Evolutionary conservation across 768 basidiomycete species (phyloP).

Genomic region (Leccinum broughii): DNA sequence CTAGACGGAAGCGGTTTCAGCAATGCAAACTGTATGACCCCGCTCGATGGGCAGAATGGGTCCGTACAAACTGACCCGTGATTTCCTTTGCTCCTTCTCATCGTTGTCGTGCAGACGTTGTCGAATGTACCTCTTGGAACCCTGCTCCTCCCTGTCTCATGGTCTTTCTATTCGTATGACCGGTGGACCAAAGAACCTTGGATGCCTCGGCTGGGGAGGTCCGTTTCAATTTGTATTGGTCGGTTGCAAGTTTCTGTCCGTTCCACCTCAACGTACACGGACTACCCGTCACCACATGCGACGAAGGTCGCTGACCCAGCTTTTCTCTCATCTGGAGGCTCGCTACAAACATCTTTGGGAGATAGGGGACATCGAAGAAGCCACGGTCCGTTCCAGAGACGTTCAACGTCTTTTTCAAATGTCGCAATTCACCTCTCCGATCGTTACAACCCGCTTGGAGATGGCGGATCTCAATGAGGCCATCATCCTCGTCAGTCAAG

Average conservation of each 20-base stretch:
- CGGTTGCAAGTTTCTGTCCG: constrained; percentile 57
- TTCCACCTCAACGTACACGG: constrained; percentile 67
- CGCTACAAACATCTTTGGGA: too few relatives aligned
- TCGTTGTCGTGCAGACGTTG: constrained; percentile 49
- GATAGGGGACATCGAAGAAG: too few relatives aligned
- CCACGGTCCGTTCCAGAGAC: too few relatives aligned
- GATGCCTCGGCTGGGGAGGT: constrained; percentile 96
- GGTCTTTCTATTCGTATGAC: constrained; percentile 93
- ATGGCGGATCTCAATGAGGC: too few relatives aligned
- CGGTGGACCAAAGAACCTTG: constrained; percentile 90
- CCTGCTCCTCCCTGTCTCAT: constrained; percentile 80
- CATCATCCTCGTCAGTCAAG: too few relatives aligned
- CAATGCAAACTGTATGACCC: constrained; percentile 91
- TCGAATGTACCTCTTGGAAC: constrained; percentile 96
- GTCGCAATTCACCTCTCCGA: too few relatives aligned
- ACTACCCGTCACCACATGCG: constrained; percentile 47
- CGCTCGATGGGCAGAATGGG: constrained; percentile 83
- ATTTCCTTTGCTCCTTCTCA: background rate
- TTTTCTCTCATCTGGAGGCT: too few relatives aligned
- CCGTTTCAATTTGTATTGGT: constrained; percentile 10
- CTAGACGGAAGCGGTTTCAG: constrained; percentile 90
- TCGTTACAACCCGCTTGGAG: too few relatives aligned
- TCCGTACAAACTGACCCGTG: constrained; percentile 13
- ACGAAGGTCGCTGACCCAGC: too few relatives aligned
- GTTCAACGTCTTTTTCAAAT: too few relatives aligned